phyloP scores from a whole-genome alignment of 2,329 filamentous ascomycete genomes.

The Tolypocladium tropicale region DNA sequence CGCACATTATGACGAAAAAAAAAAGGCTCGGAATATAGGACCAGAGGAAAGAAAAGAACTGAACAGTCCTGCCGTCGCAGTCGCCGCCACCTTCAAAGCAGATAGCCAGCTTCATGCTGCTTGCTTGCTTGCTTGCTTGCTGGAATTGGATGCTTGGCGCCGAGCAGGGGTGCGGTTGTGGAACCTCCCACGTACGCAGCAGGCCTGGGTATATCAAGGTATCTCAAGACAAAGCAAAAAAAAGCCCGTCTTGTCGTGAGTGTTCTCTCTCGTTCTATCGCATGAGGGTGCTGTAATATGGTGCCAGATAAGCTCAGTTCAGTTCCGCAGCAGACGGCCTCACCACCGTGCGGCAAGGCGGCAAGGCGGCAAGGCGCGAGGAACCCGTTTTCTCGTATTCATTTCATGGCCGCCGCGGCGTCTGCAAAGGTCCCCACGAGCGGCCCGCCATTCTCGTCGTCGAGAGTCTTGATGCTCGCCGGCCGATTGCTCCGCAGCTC shows the following conservation, averaged over 20 bases:
- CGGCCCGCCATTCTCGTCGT: slow-evolving; percentile 24
- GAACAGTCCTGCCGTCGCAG: background rate
- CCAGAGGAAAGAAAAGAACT: background rate
- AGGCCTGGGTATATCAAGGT: background rate
- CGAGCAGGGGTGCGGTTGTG: background rate
- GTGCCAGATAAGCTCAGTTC: background rate
- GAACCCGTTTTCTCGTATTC: slow-evolving; percentile 1
- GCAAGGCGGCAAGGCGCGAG: background rate
- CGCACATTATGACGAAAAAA: slow-evolving; percentile 1
- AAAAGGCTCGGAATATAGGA: slow-evolving; percentile 1
- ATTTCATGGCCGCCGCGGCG: slow-evolving; percentile 42
- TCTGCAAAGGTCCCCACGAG: slow-evolving; percentile 53
- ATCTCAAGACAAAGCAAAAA: too few species aligned
- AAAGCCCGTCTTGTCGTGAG: background rate
- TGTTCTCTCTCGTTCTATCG: background rate
- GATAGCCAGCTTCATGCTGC: background rate
- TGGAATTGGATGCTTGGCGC: background rate
- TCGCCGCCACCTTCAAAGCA: background rate
- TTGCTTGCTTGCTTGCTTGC: background rate
- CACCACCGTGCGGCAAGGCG: background rate
- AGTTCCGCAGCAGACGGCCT: background rate
- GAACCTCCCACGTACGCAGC: background rate
- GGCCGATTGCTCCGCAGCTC: slow-evolving; percentile 31
- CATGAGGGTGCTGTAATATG: background rate
- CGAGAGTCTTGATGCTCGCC: slow-evolving; percentile 21